These are phyloP conservation scores for Usnea hakonensis DNA, from an alignment of 495 filamentous ascomycete genomes.

Conservation along the genomic window DNA sequence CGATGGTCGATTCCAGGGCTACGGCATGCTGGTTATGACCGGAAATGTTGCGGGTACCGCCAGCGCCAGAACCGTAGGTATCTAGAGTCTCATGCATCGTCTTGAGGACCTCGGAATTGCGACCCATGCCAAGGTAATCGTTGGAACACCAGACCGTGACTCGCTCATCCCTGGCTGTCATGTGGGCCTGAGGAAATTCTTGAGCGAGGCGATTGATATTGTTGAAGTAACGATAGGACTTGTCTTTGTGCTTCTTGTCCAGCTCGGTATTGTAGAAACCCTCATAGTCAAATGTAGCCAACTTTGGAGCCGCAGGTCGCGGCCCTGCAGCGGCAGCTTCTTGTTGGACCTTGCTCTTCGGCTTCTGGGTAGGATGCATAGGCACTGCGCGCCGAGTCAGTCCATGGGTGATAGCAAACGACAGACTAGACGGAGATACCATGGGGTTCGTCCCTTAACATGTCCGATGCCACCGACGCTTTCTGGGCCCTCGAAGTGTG, in stretches of 20 bases:
- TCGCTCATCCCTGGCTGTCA: slow-evolving; percentile 71
- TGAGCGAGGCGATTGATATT: slow-evolving; percentile 98
- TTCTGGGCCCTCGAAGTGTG: slow-evolving; percentile 70
- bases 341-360: slow-evolving; percentile 1
- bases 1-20: slow-evolving; percentile 71
- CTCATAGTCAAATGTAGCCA: slow-evolving; percentile 75
- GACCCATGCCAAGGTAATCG: slow-evolving; percentile 96
- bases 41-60: slow-evolving; percentile 94
- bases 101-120: slow-evolving; percentile 78
- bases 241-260: slow-evolving; percentile 99
- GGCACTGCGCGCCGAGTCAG: slow-evolving; percentile 13
- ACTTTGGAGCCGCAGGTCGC: slow-evolving; percentile 37
- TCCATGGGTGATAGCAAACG: neutral
- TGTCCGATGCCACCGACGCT: slow-evolving; percentile 60
- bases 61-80: slow-evolving; percentile 88
- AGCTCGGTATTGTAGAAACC: slow-evolving; percentile 80
- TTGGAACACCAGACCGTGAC: slow-evolving; percentile 99
- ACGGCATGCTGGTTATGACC: slow-evolving; percentile 96
- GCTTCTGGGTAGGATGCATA: slow-evolving; percentile 20
- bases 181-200: slow-evolving; percentile 93
- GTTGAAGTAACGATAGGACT: slow-evolving; percentile 99
- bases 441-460: slow-evolving; percentile 56
- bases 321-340: slow-evolving; percentile 31
- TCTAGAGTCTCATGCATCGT: slow-evolving; percentile 93
- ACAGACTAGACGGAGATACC: neutral